phyloP scores from a whole-genome alignment of 495 filamentous ascomycete genomes.

The Penicillium lagena region DNA sequence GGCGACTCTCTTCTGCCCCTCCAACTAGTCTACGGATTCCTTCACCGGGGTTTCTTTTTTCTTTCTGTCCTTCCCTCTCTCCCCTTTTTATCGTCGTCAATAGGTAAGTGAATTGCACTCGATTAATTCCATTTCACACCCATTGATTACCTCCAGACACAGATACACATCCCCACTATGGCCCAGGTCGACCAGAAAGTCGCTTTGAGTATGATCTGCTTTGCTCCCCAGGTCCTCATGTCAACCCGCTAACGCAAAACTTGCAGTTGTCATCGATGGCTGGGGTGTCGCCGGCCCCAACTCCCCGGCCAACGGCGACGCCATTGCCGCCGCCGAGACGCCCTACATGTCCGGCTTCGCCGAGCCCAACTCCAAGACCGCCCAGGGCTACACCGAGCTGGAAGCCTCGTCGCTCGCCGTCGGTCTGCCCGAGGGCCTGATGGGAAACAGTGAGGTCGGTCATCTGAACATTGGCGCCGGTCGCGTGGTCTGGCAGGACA shows the following conservation, averaged over 20 bases:
- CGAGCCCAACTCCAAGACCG: conserved; percentile 52
- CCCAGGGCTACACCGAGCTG: conserved; percentile 77
- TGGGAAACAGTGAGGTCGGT: conserved; percentile 98
- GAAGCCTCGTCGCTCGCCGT: conserved; percentile 95
- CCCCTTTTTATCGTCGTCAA: conserved; percentile 11
- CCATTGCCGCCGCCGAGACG: conserved; percentile 86
- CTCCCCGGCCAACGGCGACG: conserved; percentile 81
- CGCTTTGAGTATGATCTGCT: conserved; percentile 68
- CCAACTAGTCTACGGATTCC: no score
- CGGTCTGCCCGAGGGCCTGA: conserved; percentile 90
- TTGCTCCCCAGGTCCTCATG: conserved; percentile 8
- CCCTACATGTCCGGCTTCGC: conserved; percentile 82
- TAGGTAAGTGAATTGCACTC: conserved; percentile 9
- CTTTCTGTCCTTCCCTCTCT: conserved; percentile 13
- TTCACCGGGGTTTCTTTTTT: conserved; percentile 9
- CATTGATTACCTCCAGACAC: not conserved
- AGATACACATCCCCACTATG: conserved; percentile 44
- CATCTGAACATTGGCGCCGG: conserved; percentile 98
- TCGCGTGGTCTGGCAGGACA: conserved; percentile 98
- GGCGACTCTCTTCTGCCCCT: no score
- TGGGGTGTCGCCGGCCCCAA: conserved; percentile 84
- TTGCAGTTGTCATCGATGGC: conserved; percentile 89
- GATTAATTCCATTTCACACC: not conserved
- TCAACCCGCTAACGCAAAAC: conserved; percentile 13
- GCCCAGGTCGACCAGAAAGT: conserved; percentile 82